Base-by-base conservation (phyloP, 176 grass and related monocot species). In the Avena eriantha region DNA sequence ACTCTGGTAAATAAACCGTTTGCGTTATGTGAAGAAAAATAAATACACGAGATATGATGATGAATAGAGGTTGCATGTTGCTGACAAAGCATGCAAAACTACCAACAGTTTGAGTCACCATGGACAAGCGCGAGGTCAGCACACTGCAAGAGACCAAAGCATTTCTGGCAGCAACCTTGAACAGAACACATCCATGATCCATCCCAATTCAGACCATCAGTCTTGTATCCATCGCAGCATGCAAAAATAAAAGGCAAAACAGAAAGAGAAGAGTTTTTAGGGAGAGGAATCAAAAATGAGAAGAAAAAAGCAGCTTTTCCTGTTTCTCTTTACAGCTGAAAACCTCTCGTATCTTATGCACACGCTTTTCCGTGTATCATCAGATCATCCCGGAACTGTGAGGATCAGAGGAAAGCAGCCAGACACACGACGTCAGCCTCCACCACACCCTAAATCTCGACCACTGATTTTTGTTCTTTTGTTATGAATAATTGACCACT, bases 251-350 rank as follows among this genome's bases (percentile, higher is more conserved):
- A 47, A 49, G 48, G 3, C 13, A 49, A 49, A 49, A 56, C 79
- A 36, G 26, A 48, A 41, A 0, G 2, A 31, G 48, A 80, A 81
- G 89, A 47, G 2, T 47, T 47, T 47, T 10, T 10, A 47, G 10
- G 2, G 9, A 18, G 39, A 41, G 39, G 39, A 41, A 41, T 0
- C 1, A 41, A 41, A 41, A 41, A 41, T 41, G 39, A 41, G 39
- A 58, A 8, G 49, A 29, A 69, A 83, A 83, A 61, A 26, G 34
- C 21, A 36, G 31, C 48, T 80, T 92, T 83, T 54, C 17, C 14
- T 51, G 39, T 77, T 77, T 78, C 72, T 85, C 85, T 90, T 88
- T 88, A 82, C 79, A 90, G 88, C 73, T 90, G 84, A 90, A 90
- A 82, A 90, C 83, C 47, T 60, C 49, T 85, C 59, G 8, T 41